phyloP scores from a whole-genome alignment of 805 yeast species.

The Wilhelminamyces savonicus region DNA sequence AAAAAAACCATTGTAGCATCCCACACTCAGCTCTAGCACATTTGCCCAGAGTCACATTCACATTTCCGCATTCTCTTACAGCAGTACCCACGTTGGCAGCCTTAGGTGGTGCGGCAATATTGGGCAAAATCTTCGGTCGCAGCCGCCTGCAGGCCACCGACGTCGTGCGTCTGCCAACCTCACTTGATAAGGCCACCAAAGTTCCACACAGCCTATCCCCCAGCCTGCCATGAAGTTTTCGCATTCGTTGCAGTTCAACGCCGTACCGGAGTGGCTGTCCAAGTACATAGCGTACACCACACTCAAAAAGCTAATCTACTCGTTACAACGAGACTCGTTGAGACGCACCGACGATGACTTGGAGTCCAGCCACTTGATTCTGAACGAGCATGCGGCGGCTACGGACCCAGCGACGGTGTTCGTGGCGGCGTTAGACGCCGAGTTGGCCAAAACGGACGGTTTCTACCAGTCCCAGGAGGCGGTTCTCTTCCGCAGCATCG shows the following conservation, averaged over 20 bases:
- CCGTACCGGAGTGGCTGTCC: conserved; percentile 97
- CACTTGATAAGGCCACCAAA: no score
- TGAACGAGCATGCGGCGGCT: conserved; percentile 16
- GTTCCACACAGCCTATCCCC: no score
- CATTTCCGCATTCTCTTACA: no score
- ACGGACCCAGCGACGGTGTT: conserved; percentile 56
- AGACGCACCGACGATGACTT: conserved; percentile 22
- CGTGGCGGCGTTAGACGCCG: conserved; percentile 66
- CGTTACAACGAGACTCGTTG: conserved; percentile 62
- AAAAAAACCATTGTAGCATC: no score
- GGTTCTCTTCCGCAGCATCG: conserved; percentile 47
- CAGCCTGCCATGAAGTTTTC: conserved; percentile 99
- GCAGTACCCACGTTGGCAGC: no score
- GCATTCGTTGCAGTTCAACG: conserved; percentile 91
- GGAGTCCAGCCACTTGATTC: conserved; percentile 22
- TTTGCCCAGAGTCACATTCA: no score
- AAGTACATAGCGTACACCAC: conserved; percentile 86
- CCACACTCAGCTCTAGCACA: no score
- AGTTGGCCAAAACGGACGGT: conserved; percentile 65
- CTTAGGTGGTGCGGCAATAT: no score
- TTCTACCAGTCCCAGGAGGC: conserved; percentile 68
- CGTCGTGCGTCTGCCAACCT: no score
- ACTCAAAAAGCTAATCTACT: conserved; percentile 76
- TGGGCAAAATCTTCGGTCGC: no score
- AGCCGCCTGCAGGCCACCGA: no score